Evolutionary conservation across 257 asterid genomes (phyloP), one percentile per base, ranked within the genome.

Genomic region (Nicotiana paniculata): DNA sequence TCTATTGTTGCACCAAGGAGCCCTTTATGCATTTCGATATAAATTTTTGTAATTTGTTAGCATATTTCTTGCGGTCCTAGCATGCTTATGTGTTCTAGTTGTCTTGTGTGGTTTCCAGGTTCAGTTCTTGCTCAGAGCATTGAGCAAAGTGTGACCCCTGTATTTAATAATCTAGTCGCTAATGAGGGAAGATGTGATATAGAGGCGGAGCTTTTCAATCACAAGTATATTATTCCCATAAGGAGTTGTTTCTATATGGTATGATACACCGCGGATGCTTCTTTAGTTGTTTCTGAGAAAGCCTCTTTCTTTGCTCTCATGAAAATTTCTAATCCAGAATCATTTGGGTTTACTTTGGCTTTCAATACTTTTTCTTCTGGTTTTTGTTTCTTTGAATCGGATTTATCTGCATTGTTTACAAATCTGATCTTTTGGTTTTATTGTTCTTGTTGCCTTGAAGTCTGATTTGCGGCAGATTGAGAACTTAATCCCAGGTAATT

Each of bases 231-330:
- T 70, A 81, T 96, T 79, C 98, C 99, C 17, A 87, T 86, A 88
- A 85, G 83, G 28, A 91, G 97, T 86, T 90, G 93, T 83, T 92
- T 96, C 80, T 90, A 85, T 81, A 96, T 93, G 99, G 99, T 95
- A 88, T 51, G 79, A 74, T 74, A 74, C 4, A 5, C 1, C 1
- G 43, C 8, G 1, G 63, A 6, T 74, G 62, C 43, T 74, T 48
- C 46, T 6, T 13, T 51, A 15, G 39, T 74, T 74, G 24, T 26
- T 74, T 51, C 43, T 48, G n/a, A 11, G 59, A 46, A 72, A 69
- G 3, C 37, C 13, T 12, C 10, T 12, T 72, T 21, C 21, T 70
- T 72, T 72, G 12, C 78, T 12, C 11, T 43, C 21, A 21, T 46
- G 59, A 46, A 46, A 46, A 72, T 46, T 11, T 30, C 53, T 24